Percentiles rank a stretch among this genome's conserved stretches.
Conservation (phyloP, 768 basidiomycete species). For the Pleurotus ostreatus region DNA sequence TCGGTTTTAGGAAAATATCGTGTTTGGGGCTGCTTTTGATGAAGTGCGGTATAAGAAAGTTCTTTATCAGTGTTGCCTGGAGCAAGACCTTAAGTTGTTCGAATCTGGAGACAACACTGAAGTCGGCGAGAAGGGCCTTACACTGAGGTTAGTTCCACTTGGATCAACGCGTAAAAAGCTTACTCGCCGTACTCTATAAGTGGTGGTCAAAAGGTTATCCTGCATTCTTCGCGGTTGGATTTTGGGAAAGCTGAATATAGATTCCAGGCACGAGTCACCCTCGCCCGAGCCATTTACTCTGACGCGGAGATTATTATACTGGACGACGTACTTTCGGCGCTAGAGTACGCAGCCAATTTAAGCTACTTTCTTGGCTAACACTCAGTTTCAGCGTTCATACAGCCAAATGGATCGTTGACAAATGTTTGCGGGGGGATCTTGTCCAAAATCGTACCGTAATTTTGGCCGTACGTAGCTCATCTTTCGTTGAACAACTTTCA, state of each 20-base stretch:
- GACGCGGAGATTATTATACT: conserved; percentile 60
- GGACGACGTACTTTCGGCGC: conserved; percentile 65
- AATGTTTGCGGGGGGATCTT: conserved; percentile 78
- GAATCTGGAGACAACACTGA: conserved; percentile 67
- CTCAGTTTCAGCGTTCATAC: conserved; percentile 50
- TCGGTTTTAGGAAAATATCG: conserved; percentile 60
- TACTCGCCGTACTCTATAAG: conserved; percentile 11
- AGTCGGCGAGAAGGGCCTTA: conserved; percentile 69
- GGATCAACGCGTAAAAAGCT: neutral
- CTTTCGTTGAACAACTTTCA: too few relatives aligned
- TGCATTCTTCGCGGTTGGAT: too few relatives aligned
- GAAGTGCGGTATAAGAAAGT: conserved; percentile 76
- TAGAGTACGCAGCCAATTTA: conserved; percentile 18
- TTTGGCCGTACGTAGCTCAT: conserved; percentile 52
- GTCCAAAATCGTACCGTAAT: conserved; percentile 78
- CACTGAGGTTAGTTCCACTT: conserved; percentile 27
- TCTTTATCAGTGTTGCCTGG: conserved; percentile 69
- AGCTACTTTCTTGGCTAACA: conserved; percentile 3
- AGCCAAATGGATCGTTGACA: conserved; percentile 73
- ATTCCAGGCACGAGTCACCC: conserved; percentile 43
- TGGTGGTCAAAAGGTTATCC: conserved; percentile 40
- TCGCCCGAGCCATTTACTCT: conserved; percentile 44
- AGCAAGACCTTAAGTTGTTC: conserved; percentile 66
- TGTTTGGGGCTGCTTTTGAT: conserved; percentile 76
- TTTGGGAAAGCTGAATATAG: too few relatives aligned